Percentiles rank a stretch among this genome's conserved stretches.
Evolutionary conservation across 106 monocot species (phyloP).

Genomic region (Acanthochlamys bracteata): DNA sequence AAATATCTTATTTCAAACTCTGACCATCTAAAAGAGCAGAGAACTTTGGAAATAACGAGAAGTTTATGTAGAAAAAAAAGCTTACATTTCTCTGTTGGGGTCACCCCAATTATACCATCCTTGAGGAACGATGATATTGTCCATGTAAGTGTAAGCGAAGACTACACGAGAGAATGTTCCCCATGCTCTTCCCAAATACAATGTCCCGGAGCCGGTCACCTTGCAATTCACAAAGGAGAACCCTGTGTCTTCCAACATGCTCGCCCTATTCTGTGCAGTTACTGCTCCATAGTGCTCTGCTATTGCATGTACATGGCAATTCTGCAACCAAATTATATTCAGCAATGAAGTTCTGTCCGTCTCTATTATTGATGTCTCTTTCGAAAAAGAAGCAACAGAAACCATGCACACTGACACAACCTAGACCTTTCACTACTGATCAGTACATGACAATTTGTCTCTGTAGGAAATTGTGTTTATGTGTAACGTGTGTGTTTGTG

Average conservation of each 20-base stretch:
- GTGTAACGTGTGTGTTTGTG: too few species aligned
- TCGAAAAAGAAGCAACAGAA: too few species aligned
- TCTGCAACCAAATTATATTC: conserved; percentile 32
- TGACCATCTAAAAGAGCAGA: too few species aligned
- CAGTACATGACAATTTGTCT: too few species aligned
- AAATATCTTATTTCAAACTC: too few species aligned
- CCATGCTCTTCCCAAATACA: conserved; percentile 88
- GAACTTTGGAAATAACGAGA: too few species aligned
- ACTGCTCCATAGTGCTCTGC: conserved; percentile 65
- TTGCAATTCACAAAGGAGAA: conserved; percentile 93
- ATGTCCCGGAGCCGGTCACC: conserved; percentile 82
- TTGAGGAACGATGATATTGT: conserved; percentile 63
- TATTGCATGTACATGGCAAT: conserved; percentile 84
- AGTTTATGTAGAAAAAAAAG: background rate
- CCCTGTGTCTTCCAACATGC: conserved; percentile 79
- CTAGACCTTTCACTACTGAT: too few species aligned
- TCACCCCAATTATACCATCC: conserved; percentile 98
- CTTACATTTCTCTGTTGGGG: conserved; percentile 76
- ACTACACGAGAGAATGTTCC: conserved; percentile 82
- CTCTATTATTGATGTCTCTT: too few species aligned
- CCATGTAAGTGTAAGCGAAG: conserved; percentile 96
- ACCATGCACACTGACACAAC: too few species aligned
- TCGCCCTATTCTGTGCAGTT: conserved; percentile 88
- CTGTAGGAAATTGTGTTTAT: too few species aligned
- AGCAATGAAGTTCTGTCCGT: too few species aligned